Evolutionary conservation across 306 rosid species (phyloP).

Genomic region (Lathyrus sativus): DNA sequence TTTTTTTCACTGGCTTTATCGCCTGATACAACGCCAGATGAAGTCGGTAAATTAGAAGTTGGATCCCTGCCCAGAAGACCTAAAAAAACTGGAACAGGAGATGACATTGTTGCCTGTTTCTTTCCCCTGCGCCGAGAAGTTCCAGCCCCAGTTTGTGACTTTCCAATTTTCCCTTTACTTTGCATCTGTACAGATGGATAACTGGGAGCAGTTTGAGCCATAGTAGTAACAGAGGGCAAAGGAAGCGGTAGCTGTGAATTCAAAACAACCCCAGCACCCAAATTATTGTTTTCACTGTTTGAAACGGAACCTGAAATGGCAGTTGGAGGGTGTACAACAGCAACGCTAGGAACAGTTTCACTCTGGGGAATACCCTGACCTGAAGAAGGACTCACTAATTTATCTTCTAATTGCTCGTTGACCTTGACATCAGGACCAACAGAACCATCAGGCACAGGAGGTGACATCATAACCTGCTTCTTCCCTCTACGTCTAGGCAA

Average conservation of each 20-base stretch:
- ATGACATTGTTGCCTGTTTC: constrained; percentile 53
- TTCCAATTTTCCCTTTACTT: constrained; percentile 59
- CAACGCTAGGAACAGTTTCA: constrained; percentile 44
- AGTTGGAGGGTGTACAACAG: constrained; percentile 47
- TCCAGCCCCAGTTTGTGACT: constrained; percentile 62
- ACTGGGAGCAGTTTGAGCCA: constrained; percentile 53
- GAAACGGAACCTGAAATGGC: constrained; percentile 47
- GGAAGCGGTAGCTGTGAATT: constrained; percentile 52
- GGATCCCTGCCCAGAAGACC: constrained; percentile 50
- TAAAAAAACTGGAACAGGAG: constrained; percentile 48
- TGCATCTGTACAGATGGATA: constrained; percentile 47
- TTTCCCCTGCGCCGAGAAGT: constrained; percentile 81
- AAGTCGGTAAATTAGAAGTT: constrained; percentile 44
- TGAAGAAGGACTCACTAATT: constrained; percentile 43
- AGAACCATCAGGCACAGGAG: constrained; percentile 49
- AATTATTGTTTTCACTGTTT: constrained; percentile 44
- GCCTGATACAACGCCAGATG: constrained; percentile 43
- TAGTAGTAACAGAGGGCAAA: constrained; percentile 49
- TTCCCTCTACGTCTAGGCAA: constrained; percentile 78
- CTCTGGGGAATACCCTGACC: constrained; percentile 49
- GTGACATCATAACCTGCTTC: constrained; percentile 54
- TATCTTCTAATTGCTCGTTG: constrained; percentile 54
- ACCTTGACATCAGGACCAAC: constrained; percentile 57
- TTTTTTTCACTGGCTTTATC: constrained; percentile 40
- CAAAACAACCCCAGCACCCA: constrained; percentile 46